Percentiles rank a stretch among this genome's conserved stretches.
These are phyloP conservation scores for Ettlia oleoabundans DNA, from an alignment of 139 green algal genomes.

Conservation along the genomic window DNA sequence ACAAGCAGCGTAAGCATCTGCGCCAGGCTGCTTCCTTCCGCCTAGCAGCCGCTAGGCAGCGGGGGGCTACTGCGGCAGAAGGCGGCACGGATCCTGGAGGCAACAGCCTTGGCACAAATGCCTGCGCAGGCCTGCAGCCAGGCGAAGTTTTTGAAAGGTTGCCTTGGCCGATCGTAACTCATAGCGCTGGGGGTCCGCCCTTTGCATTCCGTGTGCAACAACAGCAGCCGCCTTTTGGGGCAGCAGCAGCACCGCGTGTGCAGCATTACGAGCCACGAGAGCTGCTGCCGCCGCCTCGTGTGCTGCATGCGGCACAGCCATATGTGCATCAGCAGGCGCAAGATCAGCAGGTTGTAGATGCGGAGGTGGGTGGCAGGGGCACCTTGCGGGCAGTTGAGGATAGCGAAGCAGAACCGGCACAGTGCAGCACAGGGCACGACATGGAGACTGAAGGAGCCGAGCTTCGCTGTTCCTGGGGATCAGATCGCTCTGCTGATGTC, in stretches of 20 bases:
- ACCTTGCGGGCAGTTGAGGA: neutral
- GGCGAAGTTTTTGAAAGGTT: neutral
- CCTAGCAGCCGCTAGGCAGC: neutral
- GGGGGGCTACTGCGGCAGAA: neutral
- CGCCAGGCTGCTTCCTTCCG: conserved; percentile 9
- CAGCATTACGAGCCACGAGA: neutral
- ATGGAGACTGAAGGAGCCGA: conserved; percentile 32
- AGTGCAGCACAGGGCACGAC: conserved; percentile 33
- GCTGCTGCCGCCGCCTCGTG: neutral
- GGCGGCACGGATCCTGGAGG: no score
- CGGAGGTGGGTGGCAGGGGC: neutral
- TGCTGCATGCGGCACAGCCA: neutral
- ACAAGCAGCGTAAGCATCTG: conserved; percentile 24
- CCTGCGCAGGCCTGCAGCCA: neutral
- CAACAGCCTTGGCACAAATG: neutral
- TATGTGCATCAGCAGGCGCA: neutral
- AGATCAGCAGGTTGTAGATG: neutral
- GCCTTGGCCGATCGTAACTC: no score
- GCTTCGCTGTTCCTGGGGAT: conserved; percentile 36
- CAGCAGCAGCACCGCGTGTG: neutral
- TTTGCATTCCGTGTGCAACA: neutral
- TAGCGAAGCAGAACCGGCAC: neutral
- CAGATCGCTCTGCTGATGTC: conserved; percentile 26
- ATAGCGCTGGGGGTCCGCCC: no score
- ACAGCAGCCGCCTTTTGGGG: neutral